Conservation (phyloP, 768 basidiomycete genomes). For the Pulveroboletus sp. region DNA sequence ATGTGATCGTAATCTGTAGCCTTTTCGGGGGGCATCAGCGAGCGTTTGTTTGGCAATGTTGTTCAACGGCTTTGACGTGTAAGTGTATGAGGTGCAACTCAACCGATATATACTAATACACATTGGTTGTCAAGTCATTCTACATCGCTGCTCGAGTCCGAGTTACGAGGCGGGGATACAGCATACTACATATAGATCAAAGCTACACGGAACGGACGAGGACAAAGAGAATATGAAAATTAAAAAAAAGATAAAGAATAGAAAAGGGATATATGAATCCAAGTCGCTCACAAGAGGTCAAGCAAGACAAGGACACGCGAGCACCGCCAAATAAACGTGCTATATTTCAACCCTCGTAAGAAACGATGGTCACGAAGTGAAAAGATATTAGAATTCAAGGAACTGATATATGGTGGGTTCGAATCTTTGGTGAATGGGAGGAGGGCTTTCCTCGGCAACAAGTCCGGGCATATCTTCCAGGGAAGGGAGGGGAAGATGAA, state of each 20-base stretch:
- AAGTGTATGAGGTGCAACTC: too few relatives aligned
- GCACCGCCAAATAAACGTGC: conserved; percentile 14
- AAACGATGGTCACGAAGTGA: conserved; percentile 4
- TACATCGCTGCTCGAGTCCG: conserved; percentile 5
- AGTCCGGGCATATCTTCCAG: conserved; percentile 79
- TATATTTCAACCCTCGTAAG: conserved; percentile 1
- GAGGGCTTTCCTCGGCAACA: conserved; percentile 55
- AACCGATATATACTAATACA: neutral
- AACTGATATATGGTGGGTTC: conserved; percentile 70
- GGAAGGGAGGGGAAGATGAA: conserved; percentile 71
- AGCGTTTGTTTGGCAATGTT: conserved; percentile 26
- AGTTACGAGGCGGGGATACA: conserved; percentile 21
- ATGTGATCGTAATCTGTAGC: conserved; percentile 8
- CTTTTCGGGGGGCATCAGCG: conserved; percentile 14
- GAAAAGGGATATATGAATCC: conserved; percentile 9
- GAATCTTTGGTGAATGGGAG: conserved; percentile 56
- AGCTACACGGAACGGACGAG: conserved; percentile 24
- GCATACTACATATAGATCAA: conserved; percentile 19
- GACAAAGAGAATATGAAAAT: neutral
- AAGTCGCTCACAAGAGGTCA: neutral
- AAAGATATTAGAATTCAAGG: conserved; percentile 56
- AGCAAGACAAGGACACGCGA: neutral
- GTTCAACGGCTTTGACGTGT: neutral
- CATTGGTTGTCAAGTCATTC: conserved; percentile 6
- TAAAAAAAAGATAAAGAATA: neutral